These are phyloP conservation scores for Epichloe uncinata DNA, from an alignment of 2,329 filamentous ascomycete species.

Conservation along the genomic window DNA sequence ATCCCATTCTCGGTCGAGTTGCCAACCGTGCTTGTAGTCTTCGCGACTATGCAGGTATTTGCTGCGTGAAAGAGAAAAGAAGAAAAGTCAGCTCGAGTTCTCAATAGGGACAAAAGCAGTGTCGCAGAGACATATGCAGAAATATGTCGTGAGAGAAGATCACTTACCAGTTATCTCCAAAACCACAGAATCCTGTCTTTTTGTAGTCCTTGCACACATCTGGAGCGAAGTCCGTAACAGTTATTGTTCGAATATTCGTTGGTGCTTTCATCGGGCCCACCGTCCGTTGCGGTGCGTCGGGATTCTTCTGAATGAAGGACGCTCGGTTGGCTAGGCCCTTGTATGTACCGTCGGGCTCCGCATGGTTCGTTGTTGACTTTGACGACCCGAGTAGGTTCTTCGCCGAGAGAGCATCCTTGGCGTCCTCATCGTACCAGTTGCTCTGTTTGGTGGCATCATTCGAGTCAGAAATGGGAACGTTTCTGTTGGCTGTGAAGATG, in stretches of 20 bases:
- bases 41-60: constrained; percentile 68
- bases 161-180: constrained; percentile 28
- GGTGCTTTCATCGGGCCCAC: constrained; percentile 82
- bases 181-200: constrained; percentile 44
- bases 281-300: constrained; percentile 52
- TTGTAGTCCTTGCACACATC: constrained; percentile 96
- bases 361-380: constrained; percentile 23
- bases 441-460: constrained; percentile 84
- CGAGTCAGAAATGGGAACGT: constrained; percentile 46
- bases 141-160: not conserved
- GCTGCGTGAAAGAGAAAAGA: constrained; percentile 8
- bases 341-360: constrained; percentile 52
- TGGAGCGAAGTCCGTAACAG: constrained; percentile 77
- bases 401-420: constrained; percentile 29
- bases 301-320: constrained; percentile 69
- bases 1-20: constrained; percentile 91
- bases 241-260: constrained; percentile 82
- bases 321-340: constrained; percentile 60
- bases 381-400: constrained; percentile 48
- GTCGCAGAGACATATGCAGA: not conserved
- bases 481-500: constrained; percentile 47
- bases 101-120: not conserved
- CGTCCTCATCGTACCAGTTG: constrained; percentile 79
- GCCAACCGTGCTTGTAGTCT: constrained; percentile 85
- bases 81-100: not conserved